Percentiles rank a stretch among this genome's conserved stretches.
Conservation (phyloP, 345 rosid species). For the Bruguiera parviflora region DNA sequence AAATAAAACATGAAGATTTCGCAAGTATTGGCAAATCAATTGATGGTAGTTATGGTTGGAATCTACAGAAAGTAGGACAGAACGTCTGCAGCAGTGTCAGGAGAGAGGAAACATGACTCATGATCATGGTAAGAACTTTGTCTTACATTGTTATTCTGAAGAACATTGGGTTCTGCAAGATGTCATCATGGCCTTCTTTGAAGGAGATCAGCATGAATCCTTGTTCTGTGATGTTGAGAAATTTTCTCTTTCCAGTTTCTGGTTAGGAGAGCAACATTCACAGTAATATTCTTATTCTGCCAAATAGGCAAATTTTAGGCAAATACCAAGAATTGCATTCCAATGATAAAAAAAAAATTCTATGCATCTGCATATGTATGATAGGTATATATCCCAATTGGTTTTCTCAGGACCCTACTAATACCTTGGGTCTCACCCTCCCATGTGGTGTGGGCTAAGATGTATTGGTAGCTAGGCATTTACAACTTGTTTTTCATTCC, state of each 20-base stretch:
- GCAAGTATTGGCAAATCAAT: background rate
- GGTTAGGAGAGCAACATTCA: too few relatives aligned
- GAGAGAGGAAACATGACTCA: conserved; percentile 30
- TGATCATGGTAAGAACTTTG: conserved; percentile 36
- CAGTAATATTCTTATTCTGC: too few relatives aligned
- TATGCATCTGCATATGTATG: too few relatives aligned
- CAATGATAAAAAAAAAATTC: too few relatives aligned
- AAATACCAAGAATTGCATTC: background rate
- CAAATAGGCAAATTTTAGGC: too few relatives aligned
- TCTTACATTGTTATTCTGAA: conserved; percentile 6
- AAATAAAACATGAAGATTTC: background rate
- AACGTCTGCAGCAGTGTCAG: conserved; percentile 29
- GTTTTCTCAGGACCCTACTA: too few relatives aligned
- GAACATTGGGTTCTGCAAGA: background rate
- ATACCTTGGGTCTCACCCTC: background rate
- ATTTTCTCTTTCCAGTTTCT: too few relatives aligned
- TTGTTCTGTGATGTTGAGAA: too few relatives aligned
- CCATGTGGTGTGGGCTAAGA: background rate
- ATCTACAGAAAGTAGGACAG: conserved; percentile 44
- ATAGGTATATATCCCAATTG: too few relatives aligned
- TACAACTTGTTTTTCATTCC: too few relatives aligned
- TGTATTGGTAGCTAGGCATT: too few relatives aligned
- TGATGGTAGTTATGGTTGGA: conserved; percentile 4
- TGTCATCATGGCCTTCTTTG: background rate
- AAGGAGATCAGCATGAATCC: background rate